These are phyloP conservation scores for Populus trichocarpa DNA, from an alignment of 441 rosid genomes.

Conservation along the genomic window DNA sequence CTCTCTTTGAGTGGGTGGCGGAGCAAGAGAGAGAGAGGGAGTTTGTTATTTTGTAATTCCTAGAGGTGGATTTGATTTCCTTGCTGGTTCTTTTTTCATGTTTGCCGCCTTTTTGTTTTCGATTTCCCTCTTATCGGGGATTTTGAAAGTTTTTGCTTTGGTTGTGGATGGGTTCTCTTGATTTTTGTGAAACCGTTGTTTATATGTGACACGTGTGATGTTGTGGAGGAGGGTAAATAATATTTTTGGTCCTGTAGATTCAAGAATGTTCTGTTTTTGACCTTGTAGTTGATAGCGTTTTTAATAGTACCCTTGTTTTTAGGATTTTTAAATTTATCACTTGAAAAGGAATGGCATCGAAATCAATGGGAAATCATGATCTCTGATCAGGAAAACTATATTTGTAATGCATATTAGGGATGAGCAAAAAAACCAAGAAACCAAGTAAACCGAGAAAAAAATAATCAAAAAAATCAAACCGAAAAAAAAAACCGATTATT, in stretches of 20 bases:
- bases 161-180: not conserved
- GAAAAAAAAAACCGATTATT: no score
- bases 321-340: not conserved
- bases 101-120: slow-evolving; percentile 13
- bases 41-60: not conserved
- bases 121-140: not conserved
- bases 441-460: no score
- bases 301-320: not conserved
- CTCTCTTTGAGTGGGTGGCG: not conserved
- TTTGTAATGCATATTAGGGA: no score
- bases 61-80: not conserved
- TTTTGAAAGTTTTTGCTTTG: slow-evolving; percentile 6
- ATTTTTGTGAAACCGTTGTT: not conserved
- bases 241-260: no score
- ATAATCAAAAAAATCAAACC: no score
- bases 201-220: not conserved
- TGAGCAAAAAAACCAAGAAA: no score
- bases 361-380: no score
- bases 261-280: no score
- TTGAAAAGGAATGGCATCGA: not conserved
- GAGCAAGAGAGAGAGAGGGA: not conserved
- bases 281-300: no score
- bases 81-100: not conserved
- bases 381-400: no score
- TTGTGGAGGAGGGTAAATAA: not conserved